These are phyloP conservation scores for Candida schatavii DNA, from an alignment of 805 yeast genomes.

Conservation along the genomic window DNA sequence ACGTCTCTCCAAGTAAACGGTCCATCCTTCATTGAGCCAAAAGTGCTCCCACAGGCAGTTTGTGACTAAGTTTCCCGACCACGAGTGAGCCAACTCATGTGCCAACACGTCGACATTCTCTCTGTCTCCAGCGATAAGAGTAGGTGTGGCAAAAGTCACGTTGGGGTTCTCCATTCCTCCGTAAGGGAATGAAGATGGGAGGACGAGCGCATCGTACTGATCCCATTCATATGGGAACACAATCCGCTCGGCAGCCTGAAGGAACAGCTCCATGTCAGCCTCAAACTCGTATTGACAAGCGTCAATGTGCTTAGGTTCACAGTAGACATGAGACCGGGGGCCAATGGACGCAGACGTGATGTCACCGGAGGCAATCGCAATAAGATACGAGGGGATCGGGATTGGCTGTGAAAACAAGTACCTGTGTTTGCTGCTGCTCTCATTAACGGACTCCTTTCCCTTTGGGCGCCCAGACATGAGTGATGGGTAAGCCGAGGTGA, in stretches of 20 bases:
- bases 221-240: conserved; percentile 84
- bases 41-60: conserved; percentile 92
- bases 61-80: conserved; percentile 90
- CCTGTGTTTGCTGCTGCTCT: conserved; percentile 11
- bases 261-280: conserved; percentile 76
- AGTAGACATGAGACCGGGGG: conserved; percentile 80
- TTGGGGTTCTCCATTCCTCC: conserved; percentile 97
- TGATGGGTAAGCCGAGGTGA: conserved; percentile 63
- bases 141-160: conserved; percentile 87
- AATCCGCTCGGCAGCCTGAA: conserved; percentile 70
- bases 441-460: conserved; percentile 8
- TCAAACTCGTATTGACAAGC: conserved; percentile 78
- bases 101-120: conserved; percentile 88
- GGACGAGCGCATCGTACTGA: conserved; percentile 73
- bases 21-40: conserved; percentile 96
- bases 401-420: conserved; percentile 67
- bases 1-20: conserved; percentile 85
- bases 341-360: conserved; percentile 67
- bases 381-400: conserved; percentile 82
- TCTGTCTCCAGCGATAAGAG: conserved; percentile 79
- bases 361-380: conserved; percentile 85
- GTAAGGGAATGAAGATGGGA: conserved; percentile 77
- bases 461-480: conserved; percentile 66
- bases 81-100: conserved; percentile 89
- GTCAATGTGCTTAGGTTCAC: conserved; percentile 67